Conservation (phyloP, 306 rosid species). For the Gastrolobium villosum region DNA sequence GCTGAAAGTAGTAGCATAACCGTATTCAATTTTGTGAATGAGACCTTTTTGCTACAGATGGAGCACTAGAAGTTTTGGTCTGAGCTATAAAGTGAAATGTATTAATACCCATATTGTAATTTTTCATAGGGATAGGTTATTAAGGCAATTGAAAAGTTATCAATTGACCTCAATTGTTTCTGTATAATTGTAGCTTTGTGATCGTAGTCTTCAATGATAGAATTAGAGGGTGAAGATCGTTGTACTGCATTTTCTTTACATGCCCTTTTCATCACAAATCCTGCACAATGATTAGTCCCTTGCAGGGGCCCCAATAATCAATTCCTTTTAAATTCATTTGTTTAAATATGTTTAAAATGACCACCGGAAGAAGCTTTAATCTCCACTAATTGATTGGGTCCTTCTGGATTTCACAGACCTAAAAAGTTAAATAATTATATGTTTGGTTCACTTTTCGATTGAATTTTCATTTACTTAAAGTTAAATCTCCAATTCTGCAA, state of each 20-base stretch:
- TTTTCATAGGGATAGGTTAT: conserved; percentile 36
- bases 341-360: no score
- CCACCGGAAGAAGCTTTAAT: no score
- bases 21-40: conserved; percentile 35
- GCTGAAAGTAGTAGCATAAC: conserved; percentile 28
- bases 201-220: conserved; percentile 12
- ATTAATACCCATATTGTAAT: conserved; percentile 22
- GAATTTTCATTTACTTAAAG: no score
- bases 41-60: conserved; percentile 41
- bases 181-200: conserved; percentile 16
- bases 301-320: no score
- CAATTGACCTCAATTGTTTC: conserved; percentile 33
- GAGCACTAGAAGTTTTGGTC: conserved; percentile 19
- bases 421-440: no score
- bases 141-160: conserved; percentile 46
- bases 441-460: no score
- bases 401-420: no score
- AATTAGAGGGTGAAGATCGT: conserved; percentile 2
- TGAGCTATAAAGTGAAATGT: conserved; percentile 28
- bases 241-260: conserved; percentile 21
- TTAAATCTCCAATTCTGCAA: no score
- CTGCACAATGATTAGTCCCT: no score
- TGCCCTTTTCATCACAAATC: conserved; percentile 15
- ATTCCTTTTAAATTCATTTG: no score
- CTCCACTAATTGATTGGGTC: no score